A percentile compares a stretch with the other conserved stretches of the same genome.
Conservation (phyloP, 352 stramenopile species). For the Phytophthora litchii region DNA sequence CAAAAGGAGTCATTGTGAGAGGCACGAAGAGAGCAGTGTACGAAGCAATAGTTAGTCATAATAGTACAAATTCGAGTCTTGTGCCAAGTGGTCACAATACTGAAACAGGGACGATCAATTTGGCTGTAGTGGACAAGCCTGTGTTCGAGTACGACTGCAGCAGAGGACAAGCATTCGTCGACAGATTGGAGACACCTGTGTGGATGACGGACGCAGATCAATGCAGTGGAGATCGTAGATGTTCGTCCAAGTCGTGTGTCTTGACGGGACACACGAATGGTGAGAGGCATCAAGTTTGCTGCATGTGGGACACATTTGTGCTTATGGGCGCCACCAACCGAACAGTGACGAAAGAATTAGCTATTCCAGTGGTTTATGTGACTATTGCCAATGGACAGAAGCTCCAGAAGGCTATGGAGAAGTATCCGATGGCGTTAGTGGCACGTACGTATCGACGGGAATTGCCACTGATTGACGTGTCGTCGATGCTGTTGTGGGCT, state of each 20-base stretch:
- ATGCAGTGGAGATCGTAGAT: conserved; percentile 43
- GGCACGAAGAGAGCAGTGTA: conserved; percentile 68
- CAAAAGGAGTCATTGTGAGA: conserved; percentile 59
- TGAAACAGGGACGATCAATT: background rate
- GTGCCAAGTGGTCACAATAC: background rate
- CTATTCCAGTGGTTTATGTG: conserved; percentile 73
- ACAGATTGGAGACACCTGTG: conserved; percentile 34
- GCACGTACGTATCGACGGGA: conserved; percentile 52
- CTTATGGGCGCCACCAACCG: conserved; percentile 73
- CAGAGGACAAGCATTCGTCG: conserved; percentile 62
- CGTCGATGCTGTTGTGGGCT: conserved; percentile 66
- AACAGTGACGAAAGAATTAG: conserved; percentile 42
- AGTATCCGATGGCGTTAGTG: conserved; percentile 49
- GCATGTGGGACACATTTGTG: conserved; percentile 79
- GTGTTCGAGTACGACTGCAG: conserved; percentile 78
- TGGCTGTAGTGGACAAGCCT: conserved; percentile 31
- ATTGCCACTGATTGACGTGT: conserved; percentile 56
- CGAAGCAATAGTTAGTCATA: conserved; percentile 51
- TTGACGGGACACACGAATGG: conserved; percentile 47
- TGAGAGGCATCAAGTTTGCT: conserved; percentile 65
- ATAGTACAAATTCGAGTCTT: conserved; percentile 38
- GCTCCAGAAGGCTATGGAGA: conserved; percentile 41
- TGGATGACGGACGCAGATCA: conserved; percentile 55
- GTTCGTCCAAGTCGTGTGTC: conserved; percentile 63
- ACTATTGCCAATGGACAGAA: conserved; percentile 63